Base-by-base conservation (phyloP, 768 basidiomycete species). In the Ramaria sp. region DNA sequence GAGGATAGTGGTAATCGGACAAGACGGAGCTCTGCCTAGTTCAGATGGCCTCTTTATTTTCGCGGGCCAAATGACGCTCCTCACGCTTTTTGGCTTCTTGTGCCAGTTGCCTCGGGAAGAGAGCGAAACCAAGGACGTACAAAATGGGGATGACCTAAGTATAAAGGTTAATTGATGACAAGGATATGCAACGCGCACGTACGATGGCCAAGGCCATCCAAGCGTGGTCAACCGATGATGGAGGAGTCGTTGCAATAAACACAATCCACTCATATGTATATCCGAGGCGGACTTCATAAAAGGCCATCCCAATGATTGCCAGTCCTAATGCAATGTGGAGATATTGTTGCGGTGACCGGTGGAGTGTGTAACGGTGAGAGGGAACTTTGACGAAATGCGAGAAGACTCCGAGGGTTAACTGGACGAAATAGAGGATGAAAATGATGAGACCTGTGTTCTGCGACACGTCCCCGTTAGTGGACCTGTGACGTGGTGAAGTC, bases 321-420 rank as follows among this genome's bases (percentile, higher is more conserved):
- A 82, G 63, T 1, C 82, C 82, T 22, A 83, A 60, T 3, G 74
- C 52, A 8, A 72, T 77, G 50, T 73, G 71, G 34, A 65, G 30
- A 56, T 71, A 70, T 55, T 72, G 71, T 56, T 73, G 71, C 5
- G 74, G 71, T 7, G 78, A 68, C 27, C 82, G 66, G 66, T 65
- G 64, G 36, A 52, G 69, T 69, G 58, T 59, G 61, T 66, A 72
- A 66, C 62, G 64, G 20, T 68, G 45, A 1, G 68, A 65, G 0
- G 63, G 57, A 5, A 67, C 69, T 62, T 83, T 83, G 65, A 77
- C 56, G 49, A 63, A 76, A 64, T 85, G 81, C 43, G 79, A 74
- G 63, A 77, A 48, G 1, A 64, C 54, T 20, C 82, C 82, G 25
- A 80, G 57, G 2, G 68, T 3, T 34, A 78, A 47, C 63, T 83